phyloP scores from a whole-genome alignment of 352 stramenopile genomes.

The Pythium phragmitis region DNA sequence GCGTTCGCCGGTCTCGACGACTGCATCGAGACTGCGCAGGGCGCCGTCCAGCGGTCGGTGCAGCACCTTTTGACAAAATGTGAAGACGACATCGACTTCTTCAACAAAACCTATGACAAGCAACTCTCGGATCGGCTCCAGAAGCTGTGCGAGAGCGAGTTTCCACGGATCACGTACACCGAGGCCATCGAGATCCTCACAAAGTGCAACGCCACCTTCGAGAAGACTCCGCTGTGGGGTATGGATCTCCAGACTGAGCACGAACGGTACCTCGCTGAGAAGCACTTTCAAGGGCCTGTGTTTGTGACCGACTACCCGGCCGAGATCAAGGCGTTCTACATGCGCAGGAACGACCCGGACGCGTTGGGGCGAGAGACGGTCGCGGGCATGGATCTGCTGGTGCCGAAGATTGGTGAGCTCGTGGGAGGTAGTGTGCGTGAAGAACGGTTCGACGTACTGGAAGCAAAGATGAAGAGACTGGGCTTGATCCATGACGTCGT shows the following conservation, averaged over 20 bases:
- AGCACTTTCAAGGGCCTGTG: slow-evolving; percentile 69
- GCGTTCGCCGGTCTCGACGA: slow-evolving; percentile 73
- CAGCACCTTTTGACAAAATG: slow-evolving; percentile 80
- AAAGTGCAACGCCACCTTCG: slow-evolving; percentile 79
- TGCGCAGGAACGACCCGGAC: slow-evolving; percentile 93
- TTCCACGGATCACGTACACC: slow-evolving; percentile 94
- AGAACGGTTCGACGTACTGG: slow-evolving; percentile 91
- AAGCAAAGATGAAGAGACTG: slow-evolving; percentile 61
- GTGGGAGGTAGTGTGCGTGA: slow-evolving; percentile 96
- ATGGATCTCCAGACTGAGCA: slow-evolving; percentile 98
- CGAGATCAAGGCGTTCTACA: slow-evolving; percentile 99
- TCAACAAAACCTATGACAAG: slow-evolving; percentile 90
- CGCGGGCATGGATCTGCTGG: slow-evolving; percentile 96
- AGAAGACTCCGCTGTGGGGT: slow-evolving; percentile 87
- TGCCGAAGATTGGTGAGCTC: slow-evolving; percentile 96
- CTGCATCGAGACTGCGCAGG: slow-evolving; percentile 94
- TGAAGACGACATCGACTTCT: slow-evolving; percentile 92
- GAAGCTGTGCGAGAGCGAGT: slow-evolving; percentile 80
- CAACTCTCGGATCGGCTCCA: slow-evolving; percentile 82
- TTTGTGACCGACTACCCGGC: slow-evolving; percentile 99
- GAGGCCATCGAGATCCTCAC: slow-evolving; percentile 94
- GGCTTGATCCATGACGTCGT: slow-evolving; percentile 52
- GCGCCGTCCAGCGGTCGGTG: slow-evolving; percentile 90
- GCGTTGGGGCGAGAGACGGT: slow-evolving; percentile 89
- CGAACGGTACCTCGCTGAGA: slow-evolving; percentile 94